These are phyloP conservation scores for Gigaspora rosea DNA, from an alignment of 192 early-diverging fungal genomes.

Conservation along the genomic window DNA sequence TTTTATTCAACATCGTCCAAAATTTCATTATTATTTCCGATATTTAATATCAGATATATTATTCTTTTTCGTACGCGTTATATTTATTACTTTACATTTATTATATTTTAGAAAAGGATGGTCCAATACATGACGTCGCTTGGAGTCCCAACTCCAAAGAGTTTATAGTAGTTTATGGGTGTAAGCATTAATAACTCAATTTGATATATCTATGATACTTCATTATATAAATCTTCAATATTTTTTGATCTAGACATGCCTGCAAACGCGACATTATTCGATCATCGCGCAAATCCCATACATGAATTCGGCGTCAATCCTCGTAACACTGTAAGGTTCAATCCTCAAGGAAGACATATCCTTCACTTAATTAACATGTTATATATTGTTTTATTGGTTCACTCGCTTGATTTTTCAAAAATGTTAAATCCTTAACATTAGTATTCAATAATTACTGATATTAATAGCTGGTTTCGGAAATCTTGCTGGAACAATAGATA, in stretches of 20 bases:
- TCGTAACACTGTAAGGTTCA: constrained; percentile 89
- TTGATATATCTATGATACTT: background rate
- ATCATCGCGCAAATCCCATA: constrained; percentile 81
- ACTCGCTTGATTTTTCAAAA: too few species aligned
- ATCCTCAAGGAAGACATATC: constrained; percentile 80
- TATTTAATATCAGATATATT: too few species aligned
- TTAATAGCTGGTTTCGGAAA: constrained; percentile 96
- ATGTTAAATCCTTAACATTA: background rate
- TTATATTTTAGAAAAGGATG: constrained; percentile 67
- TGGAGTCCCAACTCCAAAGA: constrained; percentile 98
- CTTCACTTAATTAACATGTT: constrained; percentile 19
- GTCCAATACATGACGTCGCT: constrained; percentile 93
- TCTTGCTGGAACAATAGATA: constrained; percentile 87
- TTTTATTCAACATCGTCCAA: too few species aligned
- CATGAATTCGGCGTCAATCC: constrained; percentile 85
- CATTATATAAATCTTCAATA: background rate
- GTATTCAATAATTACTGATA: constrained; percentile 46
- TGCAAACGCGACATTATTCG: constrained; percentile 89
- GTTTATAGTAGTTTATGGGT: constrained; percentile 94
- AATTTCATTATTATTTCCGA: too few species aligned
- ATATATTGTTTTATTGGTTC: background rate
- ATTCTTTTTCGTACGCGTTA: background rate
- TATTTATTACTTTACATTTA: background rate
- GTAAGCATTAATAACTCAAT: constrained; percentile 34
- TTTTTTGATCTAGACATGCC: constrained; percentile 69